Base-by-base conservation (phyloP, 2,329 filamentous ascomycete species). In the Helotiales sp. region DNA sequence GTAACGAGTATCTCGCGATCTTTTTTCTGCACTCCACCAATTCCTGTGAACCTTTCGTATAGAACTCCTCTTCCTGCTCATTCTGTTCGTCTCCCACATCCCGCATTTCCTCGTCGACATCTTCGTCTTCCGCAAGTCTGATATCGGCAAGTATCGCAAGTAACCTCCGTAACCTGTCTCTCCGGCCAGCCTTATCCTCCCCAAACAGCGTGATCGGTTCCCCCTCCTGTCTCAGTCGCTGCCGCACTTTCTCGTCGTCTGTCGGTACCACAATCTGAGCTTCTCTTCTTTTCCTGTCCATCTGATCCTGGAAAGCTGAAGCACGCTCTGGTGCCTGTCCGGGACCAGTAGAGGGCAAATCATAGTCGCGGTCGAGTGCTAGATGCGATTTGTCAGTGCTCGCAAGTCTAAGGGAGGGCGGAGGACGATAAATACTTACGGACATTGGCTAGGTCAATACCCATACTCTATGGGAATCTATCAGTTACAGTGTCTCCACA, bases 191-290 rank as follows among this genome's bases (percentile, higher is more conserved):
- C 1, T 88, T 87, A 0, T 90, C 91, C 76, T 99, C 95, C 58
- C 93, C 95, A 64, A 99, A 99, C 0, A 98, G 80, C 0, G 93
- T 99, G 55, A 98, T 86, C 10, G 95, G 95, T 71, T 99, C 90
- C n/a, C 90, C 91, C 63, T 96, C 81, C 68, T 95, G 89, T 64
- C 95, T 86, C 58, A 98, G 81, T 64, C 85, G 86, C 34, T 86
- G 80, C 60, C 92, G 89, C 48, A 99, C 93, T 67, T 90, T 86
- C 61, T 83, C 87, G 78, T 99, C 95, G 72, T 97, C 93, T 54
- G 96, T 99, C 0, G 93, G 95, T 3, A 99, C 95, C 12, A 90
- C 88, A 66, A 98, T 90, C 10, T 89, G 89, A 17, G 92, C 92
- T 10, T 92, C 93, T 69, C 91, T 84, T 69, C 92, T 86, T 75